Evolutionary conservation across 768 basidiomycete genomes (phyloP), one percentile per base, ranked within the genome.

Genomic region (Suillus tomentosus): DNA sequence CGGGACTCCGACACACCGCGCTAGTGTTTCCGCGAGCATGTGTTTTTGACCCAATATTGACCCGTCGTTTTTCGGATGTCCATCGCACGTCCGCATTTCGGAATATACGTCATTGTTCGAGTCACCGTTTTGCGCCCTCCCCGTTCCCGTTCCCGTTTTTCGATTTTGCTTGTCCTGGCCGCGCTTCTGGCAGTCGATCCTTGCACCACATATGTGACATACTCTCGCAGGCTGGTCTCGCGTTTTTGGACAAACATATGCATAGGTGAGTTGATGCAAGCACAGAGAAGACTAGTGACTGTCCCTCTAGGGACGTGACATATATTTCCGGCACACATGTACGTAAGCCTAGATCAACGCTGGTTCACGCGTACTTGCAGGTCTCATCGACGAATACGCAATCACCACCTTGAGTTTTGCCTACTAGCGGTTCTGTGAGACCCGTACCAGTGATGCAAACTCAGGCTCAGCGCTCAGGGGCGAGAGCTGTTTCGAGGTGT

Each of bases 1-100:
- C 54, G 81, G 83, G 78, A 70, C 79, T 79, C 85, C 85, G 84
- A 58, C 57, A 27, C 19, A 58, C 24, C 57, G 57, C 40, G 27
- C 56, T 48, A 9, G 50, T 55, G 69, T 62, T 65, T 66, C 67
- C 65, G 70, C 15, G 22, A 40, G 24, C 57, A 58, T 58, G 57
- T 58, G 57, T 58, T 58, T 58, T 54, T 54, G 31, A 34, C 53
- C 53, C 34, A 34, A 34, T 54, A 54, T 54, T 34, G 53, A 34
- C 53, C 19, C 13, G 11, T 36, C 34, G 17, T 54, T 54, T 53
- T 53, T 54, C 53, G 53, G 53, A 19, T 34, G 53, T 13, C 53
- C 53, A 54, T 34, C 19, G 53, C 34, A 54, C n/a, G 53, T 10
- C 53, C 53, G 53, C 31, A 34, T 34, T 19, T 54, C 53, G 31